These are phyloP conservation scores for Rhizopogon vulgaris DNA, from an alignment of 768 basidiomycete genomes.

Conservation along the genomic window DNA sequence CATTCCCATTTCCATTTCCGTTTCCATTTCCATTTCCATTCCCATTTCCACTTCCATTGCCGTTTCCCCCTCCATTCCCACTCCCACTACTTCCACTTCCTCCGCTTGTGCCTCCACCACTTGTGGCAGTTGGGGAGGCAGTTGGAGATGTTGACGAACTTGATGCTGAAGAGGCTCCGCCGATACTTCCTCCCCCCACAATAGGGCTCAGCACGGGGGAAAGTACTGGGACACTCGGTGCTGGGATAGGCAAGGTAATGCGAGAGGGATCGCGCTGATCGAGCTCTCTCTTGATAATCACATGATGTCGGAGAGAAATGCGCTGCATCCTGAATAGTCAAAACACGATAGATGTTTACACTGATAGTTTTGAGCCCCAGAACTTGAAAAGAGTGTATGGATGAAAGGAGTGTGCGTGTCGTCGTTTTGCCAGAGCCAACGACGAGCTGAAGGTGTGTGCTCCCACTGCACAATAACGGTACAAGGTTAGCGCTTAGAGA, in stretches of 20 bases:
- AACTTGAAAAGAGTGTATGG: conserved; percentile 11
- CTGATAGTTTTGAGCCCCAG: background rate
- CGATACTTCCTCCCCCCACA: conserved; percentile 18
- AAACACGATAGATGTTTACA: background rate
- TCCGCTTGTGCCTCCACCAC: conserved; percentile 1
- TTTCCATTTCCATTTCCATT: background rate
- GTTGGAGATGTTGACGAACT: conserved; percentile 1
- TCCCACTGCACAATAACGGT: background rate
- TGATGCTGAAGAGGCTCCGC: background rate
- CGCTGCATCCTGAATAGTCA: conserved; percentile 12
- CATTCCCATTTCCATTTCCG: background rate
- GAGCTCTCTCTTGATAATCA: conserved; percentile 13
- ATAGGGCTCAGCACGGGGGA: conserved; percentile 31
- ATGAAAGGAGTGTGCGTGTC: conserved; percentile 17
- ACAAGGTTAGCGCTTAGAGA: background rate
- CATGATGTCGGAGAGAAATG: conserved; percentile 7
- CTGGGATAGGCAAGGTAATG: conserved; percentile 30
- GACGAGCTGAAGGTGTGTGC: conserved; percentile 1
- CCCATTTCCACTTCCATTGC: background rate
- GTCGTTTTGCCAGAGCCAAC: conserved; percentile 10
- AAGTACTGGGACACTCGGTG: conserved; percentile 37
- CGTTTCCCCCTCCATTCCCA: background rate
- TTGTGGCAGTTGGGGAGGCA: background rate
- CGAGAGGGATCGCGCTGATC: conserved; percentile 34
- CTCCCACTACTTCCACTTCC: too few species aligned